Evolutionary conservation across 352 stramenopile genomes (phyloP).

Genomic region (Phytophthora melonis): DNA sequence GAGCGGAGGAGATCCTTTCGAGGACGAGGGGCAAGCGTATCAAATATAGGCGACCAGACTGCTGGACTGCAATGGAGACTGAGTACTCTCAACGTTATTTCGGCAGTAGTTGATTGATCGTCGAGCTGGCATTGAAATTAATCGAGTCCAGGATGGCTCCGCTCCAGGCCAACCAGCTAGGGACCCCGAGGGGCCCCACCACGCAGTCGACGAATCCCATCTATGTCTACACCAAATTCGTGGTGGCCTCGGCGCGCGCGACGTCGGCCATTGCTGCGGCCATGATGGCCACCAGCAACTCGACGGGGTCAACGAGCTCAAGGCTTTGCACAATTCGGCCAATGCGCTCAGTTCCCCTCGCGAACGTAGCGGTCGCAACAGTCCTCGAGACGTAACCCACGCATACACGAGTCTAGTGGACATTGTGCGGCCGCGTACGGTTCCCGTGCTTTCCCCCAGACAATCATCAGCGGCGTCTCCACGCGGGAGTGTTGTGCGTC

Average conservation of each 20-base stretch:
- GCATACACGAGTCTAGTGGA: constrained; percentile 27
- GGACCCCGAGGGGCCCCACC: constrained; percentile 13
- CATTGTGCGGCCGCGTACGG: constrained; percentile 34
- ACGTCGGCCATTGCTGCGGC: constrained; percentile 54
- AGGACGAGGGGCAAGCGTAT: constrained; percentile 18
- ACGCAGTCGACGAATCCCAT: constrained; percentile 53
- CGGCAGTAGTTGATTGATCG: constrained; percentile 2
- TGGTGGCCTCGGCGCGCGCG: constrained; percentile 50
- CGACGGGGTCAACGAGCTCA: constrained; percentile 40
- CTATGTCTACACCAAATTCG: constrained; percentile 59
- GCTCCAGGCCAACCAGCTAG: constrained; percentile 2
- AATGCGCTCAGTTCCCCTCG: constrained; percentile 45
- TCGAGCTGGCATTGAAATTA: not conserved
- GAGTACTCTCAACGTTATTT: not conserved
- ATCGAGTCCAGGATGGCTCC: constrained; percentile 14
- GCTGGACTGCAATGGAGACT: constrained; percentile 7
- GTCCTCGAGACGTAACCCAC: constrained; percentile 13
- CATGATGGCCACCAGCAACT: constrained; percentile 53
- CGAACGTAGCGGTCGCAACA: constrained; percentile 24
- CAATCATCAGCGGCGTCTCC: constrained; percentile 5
- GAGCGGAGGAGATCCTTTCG: not conserved
- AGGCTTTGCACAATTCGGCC: constrained; percentile 39
- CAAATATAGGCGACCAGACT: constrained; percentile 24
- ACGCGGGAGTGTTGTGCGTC: constrained; percentile 7
- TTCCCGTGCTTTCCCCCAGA: constrained; percentile 11